A percentile compares a stretch with the other conserved stretches of the same genome.
Conservation (phyloP, 2,329 filamentous ascomycete species). For the Cyanodermella asteris region DNA sequence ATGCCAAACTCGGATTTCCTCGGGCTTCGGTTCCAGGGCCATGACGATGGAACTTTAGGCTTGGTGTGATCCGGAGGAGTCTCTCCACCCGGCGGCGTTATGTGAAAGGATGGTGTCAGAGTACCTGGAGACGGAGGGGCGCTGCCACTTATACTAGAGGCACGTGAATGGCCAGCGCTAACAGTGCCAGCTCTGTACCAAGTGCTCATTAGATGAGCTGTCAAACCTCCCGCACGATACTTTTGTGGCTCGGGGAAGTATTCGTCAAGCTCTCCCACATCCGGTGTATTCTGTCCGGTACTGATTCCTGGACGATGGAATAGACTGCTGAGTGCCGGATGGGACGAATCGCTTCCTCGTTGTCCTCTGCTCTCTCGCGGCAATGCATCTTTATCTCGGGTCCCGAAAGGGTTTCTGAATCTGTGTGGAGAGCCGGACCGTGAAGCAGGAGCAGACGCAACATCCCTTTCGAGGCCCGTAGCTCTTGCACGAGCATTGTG, state of each 20-base stretch:
- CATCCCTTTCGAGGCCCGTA: slow-evolving; percentile 6
- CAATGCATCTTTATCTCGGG: too few relatives aligned
- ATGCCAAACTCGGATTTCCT: too few relatives aligned
- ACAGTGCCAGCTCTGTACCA: slow-evolving; percentile 10
- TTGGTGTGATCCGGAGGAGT: slow-evolving; percentile 8
- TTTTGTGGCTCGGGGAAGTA: slow-evolving; percentile 45
- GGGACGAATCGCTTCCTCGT: slow-evolving; percentile 1
- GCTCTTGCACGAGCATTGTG: slow-evolving; percentile 7
- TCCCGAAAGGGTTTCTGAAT: too few relatives aligned
- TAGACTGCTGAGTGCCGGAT: slow-evolving; percentile 4
- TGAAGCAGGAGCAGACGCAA: slow-evolving; percentile 8
- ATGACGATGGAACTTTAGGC: too few relatives aligned
- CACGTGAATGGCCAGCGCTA: slow-evolving; percentile 1
- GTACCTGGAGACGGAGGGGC: background rate
- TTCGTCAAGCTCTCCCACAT: slow-evolving; percentile 28
- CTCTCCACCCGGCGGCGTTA: slow-evolving; percentile 5
- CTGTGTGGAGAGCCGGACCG: slow-evolving; percentile 5
- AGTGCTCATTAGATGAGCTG: slow-evolving; percentile 38
- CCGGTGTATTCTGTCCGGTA: slow-evolving; percentile 15
- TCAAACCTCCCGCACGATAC: slow-evolving; percentile 53
- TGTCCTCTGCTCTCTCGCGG: background rate
- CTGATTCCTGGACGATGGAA: slow-evolving; percentile 8
- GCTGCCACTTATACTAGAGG: slow-evolving; percentile 1
- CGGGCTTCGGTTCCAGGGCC: too few relatives aligned
- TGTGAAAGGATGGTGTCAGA: slow-evolving; percentile 2